phyloP scores from a whole-genome alignment of 2,329 filamentous ascomycete species.

The Botrytis squamosa region DNA sequence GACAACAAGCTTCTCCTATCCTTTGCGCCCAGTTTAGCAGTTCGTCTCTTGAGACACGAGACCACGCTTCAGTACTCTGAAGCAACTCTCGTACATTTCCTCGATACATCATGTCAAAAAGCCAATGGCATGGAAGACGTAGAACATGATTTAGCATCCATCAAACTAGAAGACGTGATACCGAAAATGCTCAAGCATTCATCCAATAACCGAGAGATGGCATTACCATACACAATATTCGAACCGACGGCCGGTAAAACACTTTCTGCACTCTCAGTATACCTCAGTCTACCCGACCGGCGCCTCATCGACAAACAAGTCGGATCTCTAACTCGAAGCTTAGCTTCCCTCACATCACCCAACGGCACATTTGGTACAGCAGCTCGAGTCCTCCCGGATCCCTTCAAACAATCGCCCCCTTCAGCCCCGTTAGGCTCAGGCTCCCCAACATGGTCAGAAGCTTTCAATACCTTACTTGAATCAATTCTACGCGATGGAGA shows the following conservation, averaged over 20 bases:
- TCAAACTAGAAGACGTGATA: slow-evolving; percentile 25
- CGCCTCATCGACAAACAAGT: slow-evolving; percentile 35
- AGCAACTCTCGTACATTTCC: slow-evolving; percentile 36
- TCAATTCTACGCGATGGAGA: slow-evolving; percentile 58
- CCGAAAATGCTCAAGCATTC: slow-evolving; percentile 40
- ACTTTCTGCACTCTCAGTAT: slow-evolving; percentile 33
- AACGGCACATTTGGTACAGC: slow-evolving; percentile 36
- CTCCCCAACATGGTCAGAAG: slow-evolving; percentile 51
- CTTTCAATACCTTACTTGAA: slow-evolving; percentile 58
- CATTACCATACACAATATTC: slow-evolving; percentile 38
- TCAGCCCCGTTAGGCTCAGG: slow-evolving; percentile 30
- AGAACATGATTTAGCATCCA: slow-evolving; percentile 12
- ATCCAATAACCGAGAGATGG: slow-evolving; percentile 35
- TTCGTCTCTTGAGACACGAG: slow-evolving; percentile 38
- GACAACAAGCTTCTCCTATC: slow-evolving; percentile 35
- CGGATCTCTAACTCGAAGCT: slow-evolving; percentile 32
- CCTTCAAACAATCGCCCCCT: slow-evolving; percentile 20
- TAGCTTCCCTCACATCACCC: slow-evolving; percentile 36
- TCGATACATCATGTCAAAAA: slow-evolving; percentile 26
- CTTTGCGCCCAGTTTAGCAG: slow-evolving; percentile 34
- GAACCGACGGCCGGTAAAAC: slow-evolving; percentile 30
- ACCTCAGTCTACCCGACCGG: slow-evolving; percentile 33
- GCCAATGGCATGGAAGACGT: background rate
- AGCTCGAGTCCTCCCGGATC: slow-evolving; percentile 31
- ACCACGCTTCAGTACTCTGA: slow-evolving; percentile 35